phyloP scores from a whole-genome alignment of 208 protist genomes.

The Leishmania arabica region DNA sequence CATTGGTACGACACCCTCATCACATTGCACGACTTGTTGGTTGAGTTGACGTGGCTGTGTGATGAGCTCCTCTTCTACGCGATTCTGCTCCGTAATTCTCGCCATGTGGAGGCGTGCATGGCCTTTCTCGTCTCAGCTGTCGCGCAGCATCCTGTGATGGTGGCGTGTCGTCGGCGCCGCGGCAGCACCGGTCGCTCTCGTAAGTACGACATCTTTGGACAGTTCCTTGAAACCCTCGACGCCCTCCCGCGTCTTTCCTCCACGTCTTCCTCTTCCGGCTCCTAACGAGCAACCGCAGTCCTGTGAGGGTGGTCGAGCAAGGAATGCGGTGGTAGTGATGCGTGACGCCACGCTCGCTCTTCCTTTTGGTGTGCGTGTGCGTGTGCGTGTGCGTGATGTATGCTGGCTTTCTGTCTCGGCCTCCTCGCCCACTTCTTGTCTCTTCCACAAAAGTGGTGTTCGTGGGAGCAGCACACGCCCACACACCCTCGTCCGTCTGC shows the following conservation, averaged over 20 bases:
- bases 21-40: conserved; percentile 53
- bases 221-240: conserved; percentile 37
- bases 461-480: background rate
- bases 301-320: background rate
- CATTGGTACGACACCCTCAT: conserved; percentile 12
- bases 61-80: conserved; percentile 84
- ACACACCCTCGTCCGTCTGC: background rate
- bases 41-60: conserved; percentile 84
- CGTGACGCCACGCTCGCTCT: background rate
- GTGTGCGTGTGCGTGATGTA: no score
- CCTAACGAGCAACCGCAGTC: background rate
- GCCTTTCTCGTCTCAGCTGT: conserved; percentile 72
- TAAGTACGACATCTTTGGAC: conserved; percentile 42
- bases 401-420: background rate
- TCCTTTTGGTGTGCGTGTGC: no score
- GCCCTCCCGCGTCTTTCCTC: conserved; percentile 19
- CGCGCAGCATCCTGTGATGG: conserved; percentile 67
- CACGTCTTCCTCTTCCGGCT: conserved; percentile 2
- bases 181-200: conserved; percentile 21
- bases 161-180: conserved; percentile 53
- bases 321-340: background rate
- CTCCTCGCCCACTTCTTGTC: background rate
- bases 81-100: conserved; percentile 80
- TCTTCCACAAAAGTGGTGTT: background rate
- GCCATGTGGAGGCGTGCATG: conserved; percentile 74